phyloP scores from a whole-genome alignment of 768 basidiomycete genomes.

The Tulasnella sp. region DNA sequence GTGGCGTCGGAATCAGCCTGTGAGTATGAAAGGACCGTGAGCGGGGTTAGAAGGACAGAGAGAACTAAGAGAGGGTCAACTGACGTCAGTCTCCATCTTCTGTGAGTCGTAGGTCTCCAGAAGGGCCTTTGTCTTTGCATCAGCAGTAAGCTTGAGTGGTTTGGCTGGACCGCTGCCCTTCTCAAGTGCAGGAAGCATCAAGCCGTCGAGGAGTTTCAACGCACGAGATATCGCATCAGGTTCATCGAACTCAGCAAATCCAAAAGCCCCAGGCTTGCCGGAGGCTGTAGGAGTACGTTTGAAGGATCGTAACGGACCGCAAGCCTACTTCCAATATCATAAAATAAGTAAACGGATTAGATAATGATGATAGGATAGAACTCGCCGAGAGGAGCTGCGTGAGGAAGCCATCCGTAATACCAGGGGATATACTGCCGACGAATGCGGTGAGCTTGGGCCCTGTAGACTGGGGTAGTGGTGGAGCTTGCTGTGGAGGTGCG shows the following conservation, averaged over 20 bases:
- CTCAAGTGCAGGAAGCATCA: slow-evolving; percentile 52
- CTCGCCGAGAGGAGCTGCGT: slow-evolving; percentile 67
- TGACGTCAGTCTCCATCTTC: slow-evolving; percentile 72
- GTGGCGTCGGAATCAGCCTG: slow-evolving; percentile 18
- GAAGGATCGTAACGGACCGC: slow-evolving; percentile 80
- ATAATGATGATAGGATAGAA: slow-evolving; percentile 19
- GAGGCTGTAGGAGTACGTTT: slow-evolving; percentile 87
- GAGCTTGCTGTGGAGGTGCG: slow-evolving; percentile 38
- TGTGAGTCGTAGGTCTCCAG: slow-evolving; percentile 76
- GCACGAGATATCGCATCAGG: slow-evolving; percentile 83
- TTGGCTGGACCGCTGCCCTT: slow-evolving; percentile 29
- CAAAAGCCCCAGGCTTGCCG: slow-evolving; percentile 92
- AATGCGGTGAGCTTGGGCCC: slow-evolving; percentile 66
- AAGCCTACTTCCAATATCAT: slow-evolving; percentile 69
- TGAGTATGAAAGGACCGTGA: not conserved
- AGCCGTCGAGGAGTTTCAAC: slow-evolving; percentile 49
- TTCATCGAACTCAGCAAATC: slow-evolving; percentile 92
- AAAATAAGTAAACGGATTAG: not conserved
- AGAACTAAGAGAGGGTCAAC: slow-evolving; percentile 26
- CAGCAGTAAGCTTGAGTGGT: slow-evolving; percentile 69
- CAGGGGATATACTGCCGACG: slow-evolving; percentile 91
- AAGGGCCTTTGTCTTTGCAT: slow-evolving; percentile 86
- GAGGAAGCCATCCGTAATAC: slow-evolving; percentile 74
- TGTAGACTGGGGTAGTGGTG: slow-evolving; percentile 41
- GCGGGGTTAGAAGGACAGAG: not conserved